phyloP scores from a whole-genome alignment of 192 early-diverging fungal species.

The Geranomyces michiganensis region DNA sequence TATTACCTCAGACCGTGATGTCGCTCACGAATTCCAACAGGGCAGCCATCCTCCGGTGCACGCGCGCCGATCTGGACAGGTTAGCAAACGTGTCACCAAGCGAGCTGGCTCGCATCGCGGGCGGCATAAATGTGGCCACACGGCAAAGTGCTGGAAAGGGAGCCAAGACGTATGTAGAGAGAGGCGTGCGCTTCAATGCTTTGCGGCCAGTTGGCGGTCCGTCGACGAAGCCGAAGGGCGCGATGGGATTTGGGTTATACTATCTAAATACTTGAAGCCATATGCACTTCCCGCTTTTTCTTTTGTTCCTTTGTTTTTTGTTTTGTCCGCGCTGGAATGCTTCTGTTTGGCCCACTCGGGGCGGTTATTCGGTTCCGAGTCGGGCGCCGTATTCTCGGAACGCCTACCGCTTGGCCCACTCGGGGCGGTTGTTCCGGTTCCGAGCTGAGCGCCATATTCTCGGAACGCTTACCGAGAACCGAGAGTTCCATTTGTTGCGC shows the following conservation, averaged over 20 bases:
- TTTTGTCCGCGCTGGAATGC: too few relatives aligned
- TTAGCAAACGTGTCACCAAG: not conserved
- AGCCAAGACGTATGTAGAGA: not conserved
- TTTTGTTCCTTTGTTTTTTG: too few relatives aligned
- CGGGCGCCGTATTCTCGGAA: too few relatives aligned
- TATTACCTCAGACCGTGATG: not conserved
- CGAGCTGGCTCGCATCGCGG: not conserved
- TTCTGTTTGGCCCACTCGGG: too few relatives aligned
- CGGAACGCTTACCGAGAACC: too few relatives aligned
- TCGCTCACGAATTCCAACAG: conserved; percentile 1
- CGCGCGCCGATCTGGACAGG: not conserved
- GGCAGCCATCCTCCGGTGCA: conserved; percentile 4
- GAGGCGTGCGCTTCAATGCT: not conserved
- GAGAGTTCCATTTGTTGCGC: too few relatives aligned
- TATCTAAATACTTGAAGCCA: not conserved
- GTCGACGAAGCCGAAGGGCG: conserved; percentile 5
- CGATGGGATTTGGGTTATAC: conserved; percentile 1
- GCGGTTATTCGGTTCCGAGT: too few relatives aligned
- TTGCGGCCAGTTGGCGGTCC: not conserved
- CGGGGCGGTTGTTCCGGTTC: too few relatives aligned
- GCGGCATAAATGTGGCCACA: not conserved
- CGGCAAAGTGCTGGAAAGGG: not conserved
- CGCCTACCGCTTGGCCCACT: too few relatives aligned
- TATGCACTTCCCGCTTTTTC: too few relatives aligned
- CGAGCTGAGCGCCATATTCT: too few relatives aligned